A percentile compares a stretch with the other conserved stretches of the same genome.
These are phyloP conservation scores for Raffaelea albimanens DNA, from an alignment of 2,329 filamentous ascomycete species.

Conservation along the genomic window DNA sequence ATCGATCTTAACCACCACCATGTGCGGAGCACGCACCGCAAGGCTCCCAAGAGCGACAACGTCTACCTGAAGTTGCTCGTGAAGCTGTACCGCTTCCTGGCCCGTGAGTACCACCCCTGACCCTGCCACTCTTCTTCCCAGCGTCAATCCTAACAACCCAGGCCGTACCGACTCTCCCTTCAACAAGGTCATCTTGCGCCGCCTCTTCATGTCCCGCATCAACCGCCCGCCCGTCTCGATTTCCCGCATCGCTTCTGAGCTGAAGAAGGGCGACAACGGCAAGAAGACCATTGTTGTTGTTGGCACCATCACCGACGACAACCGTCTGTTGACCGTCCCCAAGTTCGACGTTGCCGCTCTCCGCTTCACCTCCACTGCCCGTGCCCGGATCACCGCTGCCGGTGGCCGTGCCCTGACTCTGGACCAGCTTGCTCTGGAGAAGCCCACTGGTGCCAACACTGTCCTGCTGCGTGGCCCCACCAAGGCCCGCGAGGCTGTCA, in stretches of 20 bases:
- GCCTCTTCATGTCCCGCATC: conserved; percentile 97
- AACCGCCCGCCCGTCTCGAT: conserved; percentile 94
- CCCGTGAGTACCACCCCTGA: conserved; percentile 55
- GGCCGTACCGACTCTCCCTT: conserved; percentile 94
- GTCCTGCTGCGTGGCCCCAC: conserved; percentile 95
- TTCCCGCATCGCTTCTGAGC: conserved; percentile 73
- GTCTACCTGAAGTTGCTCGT: conserved; percentile 95
- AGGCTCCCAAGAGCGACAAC: conserved; percentile 96
- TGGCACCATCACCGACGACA: conserved; percentile 95
- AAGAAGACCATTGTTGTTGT: conserved; percentile 89
- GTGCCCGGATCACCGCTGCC: conserved; percentile 84
- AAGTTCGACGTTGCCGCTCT: conserved; percentile 92
- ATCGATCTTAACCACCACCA: conserved; percentile 65
- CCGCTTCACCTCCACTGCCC: conserved; percentile 92
- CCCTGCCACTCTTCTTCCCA: background rate
- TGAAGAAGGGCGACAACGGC: conserved; percentile 51
- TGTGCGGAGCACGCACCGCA: conserved; percentile 68
- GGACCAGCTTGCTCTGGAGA: conserved; percentile 91
- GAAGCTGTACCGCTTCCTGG: conserved; percentile 96
- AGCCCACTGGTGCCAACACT: conserved; percentile 94
- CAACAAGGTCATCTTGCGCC: conserved; percentile 97
- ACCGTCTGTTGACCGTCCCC: conserved; percentile 80
- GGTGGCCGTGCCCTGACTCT: conserved; percentile 93
- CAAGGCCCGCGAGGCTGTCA: conserved; percentile 95
- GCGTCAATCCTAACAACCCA: conserved; percentile 23